phyloP scores from a whole-genome alignment of 768 basidiomycete genomes.

The Mycena maculata region DNA sequence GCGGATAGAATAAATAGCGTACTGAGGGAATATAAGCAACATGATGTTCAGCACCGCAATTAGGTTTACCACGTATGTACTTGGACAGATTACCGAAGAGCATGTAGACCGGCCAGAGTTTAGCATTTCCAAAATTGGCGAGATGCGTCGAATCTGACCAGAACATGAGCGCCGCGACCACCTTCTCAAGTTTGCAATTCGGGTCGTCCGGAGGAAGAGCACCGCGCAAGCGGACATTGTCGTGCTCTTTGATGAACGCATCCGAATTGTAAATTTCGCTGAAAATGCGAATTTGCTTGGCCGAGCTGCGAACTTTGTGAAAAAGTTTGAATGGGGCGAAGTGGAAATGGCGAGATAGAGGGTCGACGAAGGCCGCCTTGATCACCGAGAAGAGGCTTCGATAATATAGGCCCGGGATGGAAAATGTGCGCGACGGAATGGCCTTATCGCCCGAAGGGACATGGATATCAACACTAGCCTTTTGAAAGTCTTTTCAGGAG shows the following conservation, averaged over 20 bases:
- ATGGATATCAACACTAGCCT: not conserved
- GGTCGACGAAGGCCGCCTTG: slow-evolving; percentile 31
- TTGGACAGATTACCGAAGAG: slow-evolving; percentile 50
- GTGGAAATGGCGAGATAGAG: slow-evolving; percentile 35
- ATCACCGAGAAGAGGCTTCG: slow-evolving; percentile 40
- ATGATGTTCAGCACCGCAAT: slow-evolving; percentile 37
- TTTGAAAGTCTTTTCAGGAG: not conserved
- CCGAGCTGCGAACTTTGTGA: not conserved
- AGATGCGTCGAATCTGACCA: slow-evolving; percentile 46
- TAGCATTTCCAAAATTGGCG: slow-evolving; percentile 42
- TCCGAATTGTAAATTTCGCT: slow-evolving; percentile 38
- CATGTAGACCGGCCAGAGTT: slow-evolving; percentile 51
- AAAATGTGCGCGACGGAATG: slow-evolving; percentile 19
- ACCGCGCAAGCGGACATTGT: slow-evolving; percentile 31
- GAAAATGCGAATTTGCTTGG: not conserved
- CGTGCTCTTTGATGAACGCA: slow-evolving; percentile 34
- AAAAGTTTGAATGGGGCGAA: slow-evolving; percentile 24
- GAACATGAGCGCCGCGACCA: slow-evolving; percentile 41
- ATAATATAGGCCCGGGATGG: slow-evolving; percentile 41
- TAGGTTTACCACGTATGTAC: slow-evolving; percentile 41
- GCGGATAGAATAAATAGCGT: not conserved
- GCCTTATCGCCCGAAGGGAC: not conserved
- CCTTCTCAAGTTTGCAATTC: slow-evolving; percentile 36
- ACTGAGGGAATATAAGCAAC: slow-evolving; percentile 50
- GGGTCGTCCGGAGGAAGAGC: slow-evolving; percentile 30